These are phyloP conservation scores for Peziza echinospora DNA, from an alignment of 495 filamentous ascomycete genomes.

Conservation along the genomic window DNA sequence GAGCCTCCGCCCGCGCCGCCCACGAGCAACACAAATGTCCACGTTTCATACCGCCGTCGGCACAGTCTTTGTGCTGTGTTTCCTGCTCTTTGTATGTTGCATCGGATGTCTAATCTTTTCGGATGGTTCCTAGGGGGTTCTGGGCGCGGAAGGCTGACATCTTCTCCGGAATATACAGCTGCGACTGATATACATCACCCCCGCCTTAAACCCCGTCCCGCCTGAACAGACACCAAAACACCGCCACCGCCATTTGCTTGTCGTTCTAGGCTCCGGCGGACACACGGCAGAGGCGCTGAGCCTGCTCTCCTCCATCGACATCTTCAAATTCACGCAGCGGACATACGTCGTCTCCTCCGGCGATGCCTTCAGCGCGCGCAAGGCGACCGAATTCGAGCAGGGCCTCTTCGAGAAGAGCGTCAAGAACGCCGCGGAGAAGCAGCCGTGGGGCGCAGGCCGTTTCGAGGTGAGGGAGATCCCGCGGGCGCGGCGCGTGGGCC, in stretches of 20 bases:
- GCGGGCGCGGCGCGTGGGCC: constrained; percentile 42
- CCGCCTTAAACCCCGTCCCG: constrained; percentile 13
- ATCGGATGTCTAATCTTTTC: too few relatives aligned
- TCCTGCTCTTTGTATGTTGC: too few relatives aligned
- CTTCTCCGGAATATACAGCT: constrained; percentile 17
- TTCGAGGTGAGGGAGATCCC: constrained; percentile 28
- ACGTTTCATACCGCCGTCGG: too few relatives aligned
- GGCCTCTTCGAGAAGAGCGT: too few relatives aligned
- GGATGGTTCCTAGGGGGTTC: too few relatives aligned
- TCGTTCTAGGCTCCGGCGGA: constrained; percentile 78
- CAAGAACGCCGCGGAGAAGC: constrained; percentile 9
- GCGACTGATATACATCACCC: constrained; percentile 31
- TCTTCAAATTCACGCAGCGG: constrained; percentile 34
- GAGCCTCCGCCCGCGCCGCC: too few relatives aligned
- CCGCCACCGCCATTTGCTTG: constrained; percentile 42
- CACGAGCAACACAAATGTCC: too few relatives aligned
- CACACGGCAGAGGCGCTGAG: constrained; percentile 88
- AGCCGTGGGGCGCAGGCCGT: too few relatives aligned
- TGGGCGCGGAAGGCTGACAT: too few relatives aligned
- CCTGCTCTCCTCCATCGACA: constrained; percentile 35
- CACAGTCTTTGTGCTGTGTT: too few relatives aligned
- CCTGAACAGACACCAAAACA: constrained; percentile 13
- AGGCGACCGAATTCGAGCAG: constrained; percentile 43
- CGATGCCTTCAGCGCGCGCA: constrained; percentile 49
- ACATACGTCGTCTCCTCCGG: constrained; percentile 65